phyloP scores from a whole-genome alignment of 805 yeast genomes.

The Blastobotrys robertii region DNA sequence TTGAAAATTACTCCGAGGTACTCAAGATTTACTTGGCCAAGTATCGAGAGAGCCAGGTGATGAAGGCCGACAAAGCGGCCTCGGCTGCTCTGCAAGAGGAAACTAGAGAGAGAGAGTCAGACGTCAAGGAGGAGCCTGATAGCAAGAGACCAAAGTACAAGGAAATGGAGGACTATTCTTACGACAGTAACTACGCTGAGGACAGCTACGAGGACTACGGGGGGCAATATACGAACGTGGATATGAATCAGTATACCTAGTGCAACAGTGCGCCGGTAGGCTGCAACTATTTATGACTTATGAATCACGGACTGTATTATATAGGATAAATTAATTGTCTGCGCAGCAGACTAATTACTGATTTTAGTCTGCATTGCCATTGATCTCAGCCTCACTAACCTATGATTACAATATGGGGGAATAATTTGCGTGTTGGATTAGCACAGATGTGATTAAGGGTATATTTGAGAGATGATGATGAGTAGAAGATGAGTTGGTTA shows the following conservation, averaged over 20 bases:
- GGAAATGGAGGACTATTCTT: conserved; percentile 3
- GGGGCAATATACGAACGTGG: conserved; percentile 23
- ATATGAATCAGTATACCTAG: conserved; percentile 11
- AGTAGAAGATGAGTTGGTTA: background rate
- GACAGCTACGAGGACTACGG: conserved; percentile 21
- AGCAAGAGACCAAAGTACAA: conserved; percentile 1
- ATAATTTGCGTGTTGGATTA: no score
- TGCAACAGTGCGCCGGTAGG: background rate
- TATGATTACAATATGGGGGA: no score
- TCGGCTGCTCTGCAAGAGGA: background rate
- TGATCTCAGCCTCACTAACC: no score
- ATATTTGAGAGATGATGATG: no score
- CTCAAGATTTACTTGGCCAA: conserved; percentile 59
- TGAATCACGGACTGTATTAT: background rate
- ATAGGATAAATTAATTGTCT: background rate
- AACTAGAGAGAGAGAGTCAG: conserved; percentile 1
- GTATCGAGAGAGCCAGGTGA: conserved; percentile 38
- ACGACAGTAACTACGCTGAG: conserved; percentile 12
- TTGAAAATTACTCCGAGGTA: conserved; percentile 62
- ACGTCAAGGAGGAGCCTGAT: conserved; percentile 7
- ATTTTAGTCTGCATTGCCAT: no score
- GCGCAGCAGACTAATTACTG: background rate
- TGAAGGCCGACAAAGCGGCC: conserved; percentile 5
- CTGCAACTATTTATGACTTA: background rate
- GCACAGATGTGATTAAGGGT: no score